phyloP scores from a whole-genome alignment of 2,329 filamentous ascomycete species.

The Lasiodiplodia sp. region DNA sequence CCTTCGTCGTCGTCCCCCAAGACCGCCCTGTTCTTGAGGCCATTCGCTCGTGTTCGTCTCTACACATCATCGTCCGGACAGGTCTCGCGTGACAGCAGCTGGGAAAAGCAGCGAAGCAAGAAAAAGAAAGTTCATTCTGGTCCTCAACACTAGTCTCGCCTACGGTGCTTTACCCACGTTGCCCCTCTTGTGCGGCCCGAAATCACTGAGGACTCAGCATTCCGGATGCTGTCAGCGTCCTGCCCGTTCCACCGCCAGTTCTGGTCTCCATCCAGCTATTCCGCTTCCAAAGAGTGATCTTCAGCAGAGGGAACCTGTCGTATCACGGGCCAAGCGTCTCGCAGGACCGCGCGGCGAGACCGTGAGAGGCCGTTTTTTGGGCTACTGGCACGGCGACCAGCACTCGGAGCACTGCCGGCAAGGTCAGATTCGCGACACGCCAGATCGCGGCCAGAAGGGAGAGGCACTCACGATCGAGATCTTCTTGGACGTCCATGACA shows the following conservation, averaged over 20 bases:
- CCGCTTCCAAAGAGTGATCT: constrained; percentile 27
- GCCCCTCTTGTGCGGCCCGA: constrained; percentile 27
- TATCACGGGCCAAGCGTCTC: constrained; percentile 16
- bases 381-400: constrained; percentile 26
- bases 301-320: constrained; percentile 22
- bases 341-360: constrained; percentile 1
- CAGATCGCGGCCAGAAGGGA: neutral
- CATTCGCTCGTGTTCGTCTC: neutral
- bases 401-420: constrained; percentile 25
- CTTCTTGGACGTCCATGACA: constrained; percentile 20
- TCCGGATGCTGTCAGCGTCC: constrained; percentile 16
- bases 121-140: constrained; percentile 14
- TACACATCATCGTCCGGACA: neutral
- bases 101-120: neutral
- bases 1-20: neutral
- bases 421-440: constrained; percentile 9
- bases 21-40: neutral
- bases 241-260: constrained; percentile 24
- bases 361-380: constrained; percentile 14
- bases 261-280: constrained; percentile 23
- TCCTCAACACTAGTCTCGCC: constrained; percentile 28
- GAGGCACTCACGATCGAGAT: constrained; percentile 27
- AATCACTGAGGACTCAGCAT: constrained; percentile 27
- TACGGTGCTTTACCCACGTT: constrained; percentile 28
- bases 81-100: neutral